Base-by-base conservation (phyloP, 2,329 filamentous ascomycete genomes). In the Mycogone perniciosa region DNA sequence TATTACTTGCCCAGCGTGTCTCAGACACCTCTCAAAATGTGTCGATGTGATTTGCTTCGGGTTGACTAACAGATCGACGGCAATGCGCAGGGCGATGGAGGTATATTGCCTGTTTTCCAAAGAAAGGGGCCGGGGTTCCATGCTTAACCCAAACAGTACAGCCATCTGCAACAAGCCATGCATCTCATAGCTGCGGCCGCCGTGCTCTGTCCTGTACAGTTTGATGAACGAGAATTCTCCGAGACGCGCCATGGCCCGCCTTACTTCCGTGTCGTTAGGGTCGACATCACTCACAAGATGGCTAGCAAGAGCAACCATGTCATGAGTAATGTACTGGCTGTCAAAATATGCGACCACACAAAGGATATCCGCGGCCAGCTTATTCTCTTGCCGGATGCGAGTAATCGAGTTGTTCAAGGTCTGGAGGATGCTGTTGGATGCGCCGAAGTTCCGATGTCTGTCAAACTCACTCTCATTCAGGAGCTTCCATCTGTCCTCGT, bases 331-430 rank as follows among this genome's bases (percentile, higher is more conserved):
- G 2, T 61, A 56, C 44, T 66, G 58, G 37, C 62, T 63, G 41
- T 70, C 62, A 4, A 68, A n/a, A 42, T 63, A 69, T 0, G 66
- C 60, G 3, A 70, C 48, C 0, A 59, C 54, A 7, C 63, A 56
- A 0, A 71, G 57, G 9, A 70, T 64, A 26, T 59, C 13, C 50
- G 57, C 31, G 9, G 41, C 40, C 33, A 33, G 35, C 27, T 4
- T 31, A 33, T 27, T 65, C 31, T 66, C 63, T 39, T 57, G 41
- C 7, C 46, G 51, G n/a, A 71, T 58, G 5, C 51, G 61, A 9
- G 60, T 57, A 39, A 71, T 63, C 2, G 66, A 69, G 31, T 66
- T 63, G 5, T 40, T 49, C 67, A 61, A 70, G 2, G 65, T 69
- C 39, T 62, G 48, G 31, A 70, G 55, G 1, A 69, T 51, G 40